Conservation (phyloP, 192 early-diverging fungal species). For the Coemansia sp. region DNA sequence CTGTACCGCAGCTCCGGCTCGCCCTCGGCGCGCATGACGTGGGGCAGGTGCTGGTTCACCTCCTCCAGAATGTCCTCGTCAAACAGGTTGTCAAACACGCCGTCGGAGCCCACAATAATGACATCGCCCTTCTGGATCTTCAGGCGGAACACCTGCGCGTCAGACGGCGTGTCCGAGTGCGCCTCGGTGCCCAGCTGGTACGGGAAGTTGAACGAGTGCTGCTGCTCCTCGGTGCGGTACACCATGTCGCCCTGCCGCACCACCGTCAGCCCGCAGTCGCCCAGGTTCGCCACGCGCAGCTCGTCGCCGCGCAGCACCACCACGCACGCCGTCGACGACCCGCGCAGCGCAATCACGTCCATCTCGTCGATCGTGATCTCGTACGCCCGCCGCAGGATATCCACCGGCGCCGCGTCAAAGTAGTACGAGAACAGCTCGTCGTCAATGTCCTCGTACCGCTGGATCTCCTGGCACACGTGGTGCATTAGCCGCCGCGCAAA, state of each 20-base stretch:
- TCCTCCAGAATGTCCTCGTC: conserved; percentile 97
- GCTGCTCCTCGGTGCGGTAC: conserved; percentile 95
- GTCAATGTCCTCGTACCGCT: conserved; percentile 80
- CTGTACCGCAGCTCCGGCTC: conserved; percentile 50
- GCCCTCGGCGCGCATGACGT: conserved; percentile 34
- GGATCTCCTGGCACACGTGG: conserved; percentile 77
- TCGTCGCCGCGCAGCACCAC: conserved; percentile 88
- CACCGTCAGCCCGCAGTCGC: conserved; percentile 89
- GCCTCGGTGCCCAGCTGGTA: conserved; percentile 90
- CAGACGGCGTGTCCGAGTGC: conserved; percentile 72
- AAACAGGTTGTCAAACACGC: conserved; percentile 97
- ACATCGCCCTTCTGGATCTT: conserved; percentile 92
- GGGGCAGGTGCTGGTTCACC: conserved; percentile 56
- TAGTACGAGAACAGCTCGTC: conserved; percentile 78
- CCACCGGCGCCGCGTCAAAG: conserved; percentile 73
- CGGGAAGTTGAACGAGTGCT: conserved; percentile 99
- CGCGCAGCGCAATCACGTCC: conserved; percentile 66
- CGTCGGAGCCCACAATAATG: conserved; percentile 89
- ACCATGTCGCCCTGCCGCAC: conserved; percentile 85
- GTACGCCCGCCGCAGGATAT: conserved; percentile 79
- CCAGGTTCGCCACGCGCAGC: conserved; percentile 90
- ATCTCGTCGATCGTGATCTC: conserved; percentile 73
- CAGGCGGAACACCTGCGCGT: conserved; percentile 79
- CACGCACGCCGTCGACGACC: conserved; percentile 89
- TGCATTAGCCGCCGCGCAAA: conserved; percentile 96